A percentile compares a stretch with the other conserved stretches of the same genome.
Evolutionary conservation across 2,329 filamentous ascomycete species (phyloP).

Genomic region (Neurospora crassa): DNA sequence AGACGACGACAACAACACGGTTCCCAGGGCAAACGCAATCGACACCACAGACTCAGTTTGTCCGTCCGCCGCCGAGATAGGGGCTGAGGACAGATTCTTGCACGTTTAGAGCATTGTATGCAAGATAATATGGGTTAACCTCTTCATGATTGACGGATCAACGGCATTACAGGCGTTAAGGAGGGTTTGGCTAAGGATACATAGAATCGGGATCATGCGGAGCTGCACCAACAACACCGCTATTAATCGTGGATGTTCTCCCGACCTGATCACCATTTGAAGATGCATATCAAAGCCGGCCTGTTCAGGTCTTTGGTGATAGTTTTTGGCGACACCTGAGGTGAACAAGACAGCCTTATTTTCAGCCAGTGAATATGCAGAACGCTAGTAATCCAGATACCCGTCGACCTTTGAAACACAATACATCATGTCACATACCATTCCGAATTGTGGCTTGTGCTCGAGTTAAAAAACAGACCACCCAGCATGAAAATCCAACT

Average conservation of each 20-base stretch:
- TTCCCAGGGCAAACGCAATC: constrained; percentile 1
- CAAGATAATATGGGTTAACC: neutral
- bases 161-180: neutral
- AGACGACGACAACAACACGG: neutral
- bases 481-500: neutral
- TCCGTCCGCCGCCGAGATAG: neutral
- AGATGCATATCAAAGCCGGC: neutral
- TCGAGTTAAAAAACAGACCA: too few species aligned
- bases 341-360: neutral
- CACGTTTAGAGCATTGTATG: neutral
- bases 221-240: too few species aligned
- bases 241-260: too few species aligned
- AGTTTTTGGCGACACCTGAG: neutral
- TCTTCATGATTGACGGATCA: neutral
- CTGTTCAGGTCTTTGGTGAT: neutral
- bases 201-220: too few species aligned
- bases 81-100: too few species aligned
- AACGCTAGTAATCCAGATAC: neutral
- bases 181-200: neutral
- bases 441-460: too few species aligned
- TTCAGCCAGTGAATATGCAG: neutral
- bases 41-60: neutral
- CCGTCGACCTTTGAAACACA: neutral
- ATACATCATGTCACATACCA: neutral
- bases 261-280: neutral